A percentile compares a stretch with the other conserved stretches of the same genome.
phyloP scores from a whole-genome alignment of 2,329 filamentous ascomycete genomes.

The Gnomoniopsis smithogilvyi region DNA sequence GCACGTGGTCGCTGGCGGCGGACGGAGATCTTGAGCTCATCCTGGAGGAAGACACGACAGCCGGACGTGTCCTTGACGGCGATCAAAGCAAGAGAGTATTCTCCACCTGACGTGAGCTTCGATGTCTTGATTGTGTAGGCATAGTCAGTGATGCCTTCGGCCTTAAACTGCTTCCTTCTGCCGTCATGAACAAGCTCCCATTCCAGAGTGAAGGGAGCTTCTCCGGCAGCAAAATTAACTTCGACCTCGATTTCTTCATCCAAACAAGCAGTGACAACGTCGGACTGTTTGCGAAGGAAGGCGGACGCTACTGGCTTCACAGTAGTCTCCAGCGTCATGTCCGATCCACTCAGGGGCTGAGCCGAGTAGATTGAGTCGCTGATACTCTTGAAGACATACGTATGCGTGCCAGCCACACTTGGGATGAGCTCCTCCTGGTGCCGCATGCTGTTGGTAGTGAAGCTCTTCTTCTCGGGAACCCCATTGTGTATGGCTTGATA shows the following conservation, averaged over 20 bases:
- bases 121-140: constrained; percentile 73
- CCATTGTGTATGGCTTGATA: constrained; percentile 71
- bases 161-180: constrained; percentile 69
- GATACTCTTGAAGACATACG: constrained; percentile 79
- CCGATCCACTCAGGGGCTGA: constrained; percentile 57
- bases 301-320: constrained; percentile 92
- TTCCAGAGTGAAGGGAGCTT: constrained; percentile 83
- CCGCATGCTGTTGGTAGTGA: constrained; percentile 66
- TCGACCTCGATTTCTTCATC: constrained; percentile 75
- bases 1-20: constrained; percentile 84
- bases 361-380: constrained; percentile 77
- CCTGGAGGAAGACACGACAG: constrained; percentile 82
- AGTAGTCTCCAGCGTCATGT: constrained; percentile 73
- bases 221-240: constrained; percentile 67
- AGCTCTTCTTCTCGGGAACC: constrained; percentile 49
- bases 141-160: constrained; percentile 59
- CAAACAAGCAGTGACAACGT: constrained; percentile 69
- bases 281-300: constrained; percentile 55
- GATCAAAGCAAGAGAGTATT: constrained; percentile 83
- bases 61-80: constrained; percentile 82
- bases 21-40: constrained; percentile 81
- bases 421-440: constrained; percentile 85
- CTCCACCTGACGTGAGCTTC: constrained; percentile 73
- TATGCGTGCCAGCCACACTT: constrained; percentile 76
- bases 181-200: constrained; percentile 92